These are phyloP conservation scores for Zygoascus tannicola DNA, from an alignment of 805 yeast species.

Conservation along the genomic window DNA sequence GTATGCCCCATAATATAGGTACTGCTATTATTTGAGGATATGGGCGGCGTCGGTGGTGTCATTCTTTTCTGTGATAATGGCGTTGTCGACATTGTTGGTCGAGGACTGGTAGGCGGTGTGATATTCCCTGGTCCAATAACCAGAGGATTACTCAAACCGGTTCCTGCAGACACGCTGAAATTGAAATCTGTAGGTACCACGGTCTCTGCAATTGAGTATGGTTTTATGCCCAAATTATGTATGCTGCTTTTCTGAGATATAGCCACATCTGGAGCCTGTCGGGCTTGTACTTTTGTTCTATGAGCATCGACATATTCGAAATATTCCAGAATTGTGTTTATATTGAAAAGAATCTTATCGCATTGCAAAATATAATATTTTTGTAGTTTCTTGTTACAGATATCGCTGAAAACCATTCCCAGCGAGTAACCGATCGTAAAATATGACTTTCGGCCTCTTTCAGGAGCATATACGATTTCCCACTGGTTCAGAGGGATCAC, in stretches of 20 bases:
- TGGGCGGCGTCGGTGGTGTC: background rate
- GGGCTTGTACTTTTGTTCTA: background rate
- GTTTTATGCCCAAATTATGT: too few relatives aligned
- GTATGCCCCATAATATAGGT: background rate
- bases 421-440: conserved; percentile 10
- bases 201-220: too few relatives aligned
- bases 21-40: background rate
- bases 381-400: background rate
- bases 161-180: too few relatives aligned
- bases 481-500: conserved; percentile 6
- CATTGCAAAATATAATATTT: background rate
- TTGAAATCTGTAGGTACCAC: too few relatives aligned
- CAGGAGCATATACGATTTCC: conserved; percentile 5
- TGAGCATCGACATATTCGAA: background rate
- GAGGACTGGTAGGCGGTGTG: background rate
- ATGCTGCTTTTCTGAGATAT: too few relatives aligned
- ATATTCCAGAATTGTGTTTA: conserved; percentile 8
- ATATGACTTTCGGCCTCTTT: conserved; percentile 11
- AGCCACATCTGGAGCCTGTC: too few relatives aligned
- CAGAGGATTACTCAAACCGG: background rate
- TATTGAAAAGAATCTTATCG: conserved; percentile 5
- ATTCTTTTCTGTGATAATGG: background rate
- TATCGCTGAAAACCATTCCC: conserved; percentile 1
- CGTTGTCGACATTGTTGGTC: background rate
- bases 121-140: background rate